These are phyloP conservation scores for Seiridium unicorne DNA, from an alignment of 2,329 filamentous ascomycete species.

Conservation along the genomic window DNA sequence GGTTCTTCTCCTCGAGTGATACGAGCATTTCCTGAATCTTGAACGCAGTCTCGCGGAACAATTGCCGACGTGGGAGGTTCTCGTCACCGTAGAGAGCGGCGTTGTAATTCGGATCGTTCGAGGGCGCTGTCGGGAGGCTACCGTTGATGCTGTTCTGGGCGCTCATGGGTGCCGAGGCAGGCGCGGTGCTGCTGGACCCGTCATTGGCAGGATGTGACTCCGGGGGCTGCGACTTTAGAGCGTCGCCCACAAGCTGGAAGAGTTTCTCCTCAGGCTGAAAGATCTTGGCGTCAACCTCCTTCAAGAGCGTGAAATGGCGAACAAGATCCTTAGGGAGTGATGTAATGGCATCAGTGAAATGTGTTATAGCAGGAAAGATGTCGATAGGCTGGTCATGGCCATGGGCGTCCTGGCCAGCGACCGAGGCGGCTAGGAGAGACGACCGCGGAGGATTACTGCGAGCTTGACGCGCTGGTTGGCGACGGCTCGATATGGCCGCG, in stretches of 20 bases:
- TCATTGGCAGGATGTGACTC: slow-evolving; percentile 44
- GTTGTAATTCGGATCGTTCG: slow-evolving; percentile 42
- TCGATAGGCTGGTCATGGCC: slow-evolving; percentile 60
- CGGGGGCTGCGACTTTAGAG: slow-evolving; percentile 50
- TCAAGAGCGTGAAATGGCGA: slow-evolving; percentile 90
- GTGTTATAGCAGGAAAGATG: slow-evolving; percentile 64
- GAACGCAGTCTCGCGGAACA: slow-evolving; percentile 75
- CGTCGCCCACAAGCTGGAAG: slow-evolving; percentile 68
- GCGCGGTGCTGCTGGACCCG: slow-evolving; percentile 38
- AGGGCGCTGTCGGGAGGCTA: slow-evolving; percentile 33
- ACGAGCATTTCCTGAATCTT: slow-evolving; percentile 83
- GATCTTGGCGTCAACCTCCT: slow-evolving; percentile 97
- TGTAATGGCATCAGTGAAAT: slow-evolving; percentile 88
- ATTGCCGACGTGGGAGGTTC: slow-evolving; percentile 65
- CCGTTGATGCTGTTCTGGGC: slow-evolving; percentile 45
- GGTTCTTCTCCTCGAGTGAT: slow-evolving; percentile 95
- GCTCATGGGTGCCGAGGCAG: slow-evolving; percentile 46
- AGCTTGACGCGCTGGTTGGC: slow-evolving; percentile 64
- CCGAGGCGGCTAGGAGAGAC: slow-evolving; percentile 41
- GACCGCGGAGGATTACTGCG: slow-evolving; percentile 62
- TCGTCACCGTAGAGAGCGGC: slow-evolving; percentile 49
- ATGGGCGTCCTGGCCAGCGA: slow-evolving; percentile 41
- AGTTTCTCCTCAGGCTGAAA: slow-evolving; percentile 84
- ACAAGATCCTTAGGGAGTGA: slow-evolving; percentile 94
- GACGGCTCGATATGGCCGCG: slow-evolving; percentile 49